Evolutionary conservation across 2,329 filamentous ascomycete genomes (phyloP).

Genomic region (Alternaria viburni): DNA sequence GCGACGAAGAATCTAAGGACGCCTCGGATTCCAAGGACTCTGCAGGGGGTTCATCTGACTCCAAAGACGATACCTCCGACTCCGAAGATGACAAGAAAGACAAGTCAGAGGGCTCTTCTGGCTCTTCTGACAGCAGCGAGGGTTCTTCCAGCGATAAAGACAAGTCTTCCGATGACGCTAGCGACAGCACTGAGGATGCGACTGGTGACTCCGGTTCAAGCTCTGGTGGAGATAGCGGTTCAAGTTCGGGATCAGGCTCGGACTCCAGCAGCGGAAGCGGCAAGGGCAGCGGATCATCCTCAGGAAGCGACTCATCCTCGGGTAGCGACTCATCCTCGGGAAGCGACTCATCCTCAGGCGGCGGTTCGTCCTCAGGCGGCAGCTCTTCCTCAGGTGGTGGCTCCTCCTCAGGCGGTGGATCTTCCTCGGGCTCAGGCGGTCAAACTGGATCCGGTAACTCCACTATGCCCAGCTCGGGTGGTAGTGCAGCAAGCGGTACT

Average conservation of each 20-base stretch:
- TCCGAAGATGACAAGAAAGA: not conserved
- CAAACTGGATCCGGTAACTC: slow-evolving; percentile 2
- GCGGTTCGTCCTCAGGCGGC: not conserved
- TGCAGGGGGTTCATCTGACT: not conserved
- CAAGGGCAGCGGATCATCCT: not conserved
- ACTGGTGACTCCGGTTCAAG: not conserved
- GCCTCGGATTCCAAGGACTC: not conserved
- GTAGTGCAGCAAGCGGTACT: slow-evolving; percentile 19
- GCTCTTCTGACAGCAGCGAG: not conserved
- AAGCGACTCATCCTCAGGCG: not conserved
- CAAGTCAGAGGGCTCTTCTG: not conserved
- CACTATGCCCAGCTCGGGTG: slow-evolving; percentile 8
- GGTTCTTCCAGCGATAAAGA: not conserved
- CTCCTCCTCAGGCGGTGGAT: not conserved
- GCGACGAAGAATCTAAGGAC: not conserved
- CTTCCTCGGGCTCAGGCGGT: not conserved
- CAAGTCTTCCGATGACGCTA: not conserved
- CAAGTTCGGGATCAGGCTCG: not conserved
- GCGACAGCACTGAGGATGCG: not conserved
- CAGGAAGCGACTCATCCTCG: not conserved
- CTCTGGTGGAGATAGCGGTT: not conserved
- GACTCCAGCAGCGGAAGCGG: not conserved
- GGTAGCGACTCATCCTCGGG: not conserved
- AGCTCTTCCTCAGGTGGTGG: not conserved
- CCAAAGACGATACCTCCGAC: not conserved